Base-by-base conservation (phyloP, 2,329 filamentous ascomycete genomes). In the Verticillium longisporum region DNA sequence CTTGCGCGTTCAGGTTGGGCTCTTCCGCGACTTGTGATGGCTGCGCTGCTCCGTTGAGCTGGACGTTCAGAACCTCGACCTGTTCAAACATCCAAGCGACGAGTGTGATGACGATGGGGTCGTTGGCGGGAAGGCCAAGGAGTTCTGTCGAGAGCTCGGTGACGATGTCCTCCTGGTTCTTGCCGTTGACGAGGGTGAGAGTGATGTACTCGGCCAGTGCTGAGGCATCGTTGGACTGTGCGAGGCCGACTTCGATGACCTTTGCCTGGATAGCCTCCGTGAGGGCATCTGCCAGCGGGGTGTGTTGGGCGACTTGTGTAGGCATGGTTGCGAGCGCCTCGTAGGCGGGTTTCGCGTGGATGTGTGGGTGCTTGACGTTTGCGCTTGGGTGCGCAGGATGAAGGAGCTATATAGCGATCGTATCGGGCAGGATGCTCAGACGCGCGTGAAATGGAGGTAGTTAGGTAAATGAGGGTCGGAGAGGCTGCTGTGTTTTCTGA, bases 151-250 rank as follows among this genome's bases (percentile, higher is more conserved):
- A 90, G 14, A 99, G 86, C 73, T 99, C 95, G 54, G 85, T 80
- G 10, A 92, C 90, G 66, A 99, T 94, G 72, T 97, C 89, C 58
- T 93, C 87, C 73, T 96, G 89, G 4, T 90, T 92, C 76, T 97
- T 97, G 69, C 93, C 92, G 77, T 97, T 98, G 64, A 91, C 91
- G 36, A 99, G 85, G 94, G 98, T 97, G 65, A 98, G 86, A 62
- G 98, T 89, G 67, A 99, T 95, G 78, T 98, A 99, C 78, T 99
- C 95, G 62, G 92, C 89, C 62, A 99, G 85, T 41, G 92, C 91
- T 31, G 88, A 88, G 74, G 94, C 92, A 68, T 91, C 89, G 61
- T 78, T 77, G 64, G 88, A 90, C 67, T 89, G 89, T 64, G 88
- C 92, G 94, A 95, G 98, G 69, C 93, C 94, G 67, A 93, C 88